phyloP scores from a whole-genome alignment of 2,329 filamentous ascomycete species.

The Claviceps pusilla region DNA sequence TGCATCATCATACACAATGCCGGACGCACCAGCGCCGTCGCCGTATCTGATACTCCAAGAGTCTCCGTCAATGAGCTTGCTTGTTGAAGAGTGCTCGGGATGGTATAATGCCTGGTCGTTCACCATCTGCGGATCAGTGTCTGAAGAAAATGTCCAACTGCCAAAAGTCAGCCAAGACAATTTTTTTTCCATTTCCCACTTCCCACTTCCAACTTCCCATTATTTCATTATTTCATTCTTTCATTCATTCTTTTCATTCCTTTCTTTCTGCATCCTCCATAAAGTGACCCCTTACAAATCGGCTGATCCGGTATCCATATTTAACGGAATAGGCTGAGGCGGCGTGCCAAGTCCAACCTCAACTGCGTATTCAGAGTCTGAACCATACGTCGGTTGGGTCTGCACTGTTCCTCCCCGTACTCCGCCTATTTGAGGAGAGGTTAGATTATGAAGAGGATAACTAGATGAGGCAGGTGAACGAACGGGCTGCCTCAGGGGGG shows the following conservation, averaged over 20 bases:
- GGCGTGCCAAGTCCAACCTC: slow-evolving; percentile 48
- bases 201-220: too few species aligned
- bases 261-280: too few species aligned
- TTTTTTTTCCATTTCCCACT: not conserved
- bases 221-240: too few species aligned
- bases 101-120: slow-evolving; percentile 43
- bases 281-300: slow-evolving; percentile 23
- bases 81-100: slow-evolving; percentile 27
- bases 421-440: not conserved
- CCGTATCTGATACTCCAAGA: slow-evolving; percentile 50
- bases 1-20: slow-evolving; percentile 50
- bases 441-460: not conserved
- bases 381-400: slow-evolving; percentile 16
- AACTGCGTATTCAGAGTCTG: slow-evolving; percentile 43
- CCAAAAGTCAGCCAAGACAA: not conserved
- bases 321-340: slow-evolving; percentile 43
- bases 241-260: too few species aligned
- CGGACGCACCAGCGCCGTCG: slow-evolving; percentile 47
- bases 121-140: slow-evolving; percentile 32
- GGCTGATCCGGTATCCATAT: slow-evolving; percentile 52
- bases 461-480: not conserved
- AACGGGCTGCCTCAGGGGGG: not conserved
- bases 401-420: slow-evolving; percentile 11
- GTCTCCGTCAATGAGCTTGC: slow-evolving; percentile 23
- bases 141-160: slow-evolving; percentile 55